Base-by-base conservation (phyloP, 441 rosid genomes). In the Pelargonium cotyledonis region DNA sequence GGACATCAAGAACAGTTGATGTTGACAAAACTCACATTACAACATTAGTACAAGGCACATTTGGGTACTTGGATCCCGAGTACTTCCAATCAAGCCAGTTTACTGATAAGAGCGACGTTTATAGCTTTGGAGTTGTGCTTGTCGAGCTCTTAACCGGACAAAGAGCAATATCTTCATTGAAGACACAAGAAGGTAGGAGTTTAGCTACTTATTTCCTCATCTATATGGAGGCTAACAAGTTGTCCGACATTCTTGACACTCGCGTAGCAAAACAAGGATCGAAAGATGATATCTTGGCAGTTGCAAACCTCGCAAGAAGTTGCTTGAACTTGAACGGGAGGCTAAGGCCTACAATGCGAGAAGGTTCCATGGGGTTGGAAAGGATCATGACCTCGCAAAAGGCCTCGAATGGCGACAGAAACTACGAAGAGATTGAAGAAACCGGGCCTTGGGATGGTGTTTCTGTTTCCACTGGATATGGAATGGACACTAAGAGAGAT, bases 261-360 rank as follows among this genome's bases (percentile, higher is more conserved):
- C 68, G 40, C 10, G 68, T 65, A 7, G 12, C 26, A 12, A 44
- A 40, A 8, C 26, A 65, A 41, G 68, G 12, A 18, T 11, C 10
- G 44, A 21, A 53, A 49, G 47, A n/a, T 4, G 68, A 65, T 2
- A 40, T 65, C 0, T 5, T n/a, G 4, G 44, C 10, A 9, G 15
- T 65, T 1, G 68, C 68, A 14, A 44, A 65, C 53, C 51, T 65
- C 7, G 51, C 68, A 16, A 65, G n/a, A 44, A 41, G 68, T 6
- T 41, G 68, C 21, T 43, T 65, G 26, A 18, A 65, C 46, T 65
- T 65, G 51, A 40, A 40, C 12, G 68, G 68, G 14, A 65, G 68
- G 19, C 14, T 43, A 16, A 49, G 68, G 14, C 68, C 68, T 16
- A 65, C 68, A 2, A 65, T 65, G 68, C n/a, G 19, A 15, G 68